Conservation (phyloP, 2,329 filamentous ascomycete genomes). For the Phaeosphaeriaceae sp. region DNA sequence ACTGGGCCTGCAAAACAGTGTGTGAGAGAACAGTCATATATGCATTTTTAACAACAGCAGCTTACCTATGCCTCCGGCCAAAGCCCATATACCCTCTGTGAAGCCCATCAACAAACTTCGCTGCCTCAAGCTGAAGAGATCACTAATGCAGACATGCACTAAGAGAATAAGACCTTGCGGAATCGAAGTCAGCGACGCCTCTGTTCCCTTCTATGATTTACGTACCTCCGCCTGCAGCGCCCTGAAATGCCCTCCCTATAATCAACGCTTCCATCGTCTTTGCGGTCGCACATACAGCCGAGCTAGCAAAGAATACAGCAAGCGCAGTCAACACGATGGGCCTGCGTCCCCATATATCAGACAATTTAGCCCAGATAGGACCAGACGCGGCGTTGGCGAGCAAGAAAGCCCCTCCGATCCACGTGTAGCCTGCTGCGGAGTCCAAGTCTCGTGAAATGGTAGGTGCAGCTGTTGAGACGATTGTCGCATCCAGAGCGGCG, state of each 20-base stretch:
- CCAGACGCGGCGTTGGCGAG: conserved; percentile 71
- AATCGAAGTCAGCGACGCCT: neutral
- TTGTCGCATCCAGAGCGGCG: conserved; percentile 59
- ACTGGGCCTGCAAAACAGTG: conserved; percentile 48
- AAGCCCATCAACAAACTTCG: conserved; percentile 60
- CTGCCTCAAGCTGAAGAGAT: conserved; percentile 66
- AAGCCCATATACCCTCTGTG: conserved; percentile 61
- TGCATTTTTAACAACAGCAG: too few species aligned
- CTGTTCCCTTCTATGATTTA: neutral
- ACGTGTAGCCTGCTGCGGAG: conserved; percentile 74
- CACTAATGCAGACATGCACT: conserved; percentile 68
- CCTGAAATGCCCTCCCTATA: conserved; percentile 66
- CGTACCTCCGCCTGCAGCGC: conserved; percentile 66
- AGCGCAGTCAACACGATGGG: conserved; percentile 60
- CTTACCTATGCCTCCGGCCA: conserved; percentile 59
- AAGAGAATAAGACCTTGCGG: conserved; percentile 58
- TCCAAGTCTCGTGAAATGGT: conserved; percentile 69
- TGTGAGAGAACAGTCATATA: too few species aligned
- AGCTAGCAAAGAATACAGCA: conserved; percentile 66
- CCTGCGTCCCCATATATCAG: conserved; percentile 66
- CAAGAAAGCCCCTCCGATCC: conserved; percentile 78
- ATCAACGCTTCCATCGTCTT: conserved; percentile 67
- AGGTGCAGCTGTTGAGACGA: conserved; percentile 70
- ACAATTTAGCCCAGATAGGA: conserved; percentile 73
- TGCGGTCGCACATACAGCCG: conserved; percentile 64